Evolutionary conservation across 2,329 filamentous ascomycete genomes (phyloP), one percentile per base, ranked within the genome.

Genomic region (Colletotrichum spaethianum): DNA sequence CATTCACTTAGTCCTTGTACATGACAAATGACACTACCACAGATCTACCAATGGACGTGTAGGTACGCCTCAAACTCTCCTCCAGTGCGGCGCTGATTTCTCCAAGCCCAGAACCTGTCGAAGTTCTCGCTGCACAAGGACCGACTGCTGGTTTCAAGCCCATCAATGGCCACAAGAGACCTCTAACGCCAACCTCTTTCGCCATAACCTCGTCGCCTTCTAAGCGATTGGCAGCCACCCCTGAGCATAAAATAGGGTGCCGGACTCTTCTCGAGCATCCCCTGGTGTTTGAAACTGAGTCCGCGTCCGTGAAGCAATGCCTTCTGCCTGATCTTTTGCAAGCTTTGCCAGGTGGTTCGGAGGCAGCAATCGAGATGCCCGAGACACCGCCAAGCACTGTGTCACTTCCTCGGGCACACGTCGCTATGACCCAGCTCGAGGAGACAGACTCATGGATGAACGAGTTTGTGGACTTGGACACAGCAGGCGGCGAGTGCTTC

Each of bases 131-230:
- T 1, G 18, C 31, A 31, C 44, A 40, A n/a, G 1, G 20, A n/a
- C 8, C 20, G 7, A n/a, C n/a, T 26, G 48, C 1, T 31, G 23
- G 40, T 26, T 62, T 56, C 56, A 48, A 31, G 1, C 31, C 63
- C 40, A 56, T 44, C 63, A 70, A 70, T 33, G 56, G 9, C 18
- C n/a, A 23, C n/a, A 70, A 70, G 36, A 56, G 68, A 67, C 20
- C 38, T 14, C 28, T 69, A 26, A 69, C 61, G 4, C 53, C 56
- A 2, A 50, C 3, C n/a, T 6, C 62, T 20, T 40, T 55, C 8
- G 31, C 28, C 4, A 16, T 14, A n/a, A 36, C 18, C 20, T 12
- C 31, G 1, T 26, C 26, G 18, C 63, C 55, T 9, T 26, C 23
- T 28, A 70, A 70, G 20, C 68, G 68, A 0, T 28, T 48, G 4